These are phyloP conservation scores for Xylaria bambusicola DNA, from an alignment of 495 filamentous ascomycete species.

Conservation along the genomic window DNA sequence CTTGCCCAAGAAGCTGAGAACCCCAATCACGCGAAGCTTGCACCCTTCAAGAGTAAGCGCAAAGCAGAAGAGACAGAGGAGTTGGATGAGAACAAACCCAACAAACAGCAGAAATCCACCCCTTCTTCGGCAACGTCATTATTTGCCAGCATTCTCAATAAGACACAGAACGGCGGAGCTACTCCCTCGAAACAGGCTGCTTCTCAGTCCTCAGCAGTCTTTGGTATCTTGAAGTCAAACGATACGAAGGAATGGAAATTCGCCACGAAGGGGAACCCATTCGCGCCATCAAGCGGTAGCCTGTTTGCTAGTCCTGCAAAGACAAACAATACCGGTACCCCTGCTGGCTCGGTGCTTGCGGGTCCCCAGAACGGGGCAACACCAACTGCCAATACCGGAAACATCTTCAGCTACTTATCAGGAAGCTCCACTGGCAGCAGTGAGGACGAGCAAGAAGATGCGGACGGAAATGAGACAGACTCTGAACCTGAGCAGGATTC, in stretches of 20 bases:
- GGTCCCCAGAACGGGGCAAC: constrained; percentile 19
- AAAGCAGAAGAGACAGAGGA: constrained; percentile 46
- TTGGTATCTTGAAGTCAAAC: constrained; percentile 25
- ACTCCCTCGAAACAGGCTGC: constrained; percentile 26
- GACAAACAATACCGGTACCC: not conserved
- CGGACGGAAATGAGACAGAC: constrained; percentile 50
- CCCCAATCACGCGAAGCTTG: constrained; percentile 25
- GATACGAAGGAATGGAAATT: constrained; percentile 22
- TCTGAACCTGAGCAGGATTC: constrained; percentile 48
- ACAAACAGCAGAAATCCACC: constrained; percentile 59
- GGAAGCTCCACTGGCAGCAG: constrained; percentile 51
- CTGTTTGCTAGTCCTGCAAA: constrained; percentile 19
- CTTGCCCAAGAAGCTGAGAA: constrained; percentile 28
- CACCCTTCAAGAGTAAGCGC: constrained; percentile 41
- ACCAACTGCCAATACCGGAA: constrained; percentile 33
- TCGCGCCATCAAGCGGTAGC: constrained; percentile 22
- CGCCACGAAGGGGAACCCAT: constrained; percentile 32
- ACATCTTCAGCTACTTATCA: constrained; percentile 66
- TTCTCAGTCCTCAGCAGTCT: constrained; percentile 15
- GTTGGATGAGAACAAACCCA: constrained; percentile 58
- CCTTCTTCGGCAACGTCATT: constrained; percentile 49
- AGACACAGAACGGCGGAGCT: constrained; percentile 17
- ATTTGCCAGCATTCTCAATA: constrained; percentile 50
- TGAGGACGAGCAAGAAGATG: constrained; percentile 46
- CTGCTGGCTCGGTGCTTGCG: constrained; percentile 21